Base-by-base conservation (phyloP, 805 yeast genomes). In the Cyberlindnera subsufficiens region DNA sequence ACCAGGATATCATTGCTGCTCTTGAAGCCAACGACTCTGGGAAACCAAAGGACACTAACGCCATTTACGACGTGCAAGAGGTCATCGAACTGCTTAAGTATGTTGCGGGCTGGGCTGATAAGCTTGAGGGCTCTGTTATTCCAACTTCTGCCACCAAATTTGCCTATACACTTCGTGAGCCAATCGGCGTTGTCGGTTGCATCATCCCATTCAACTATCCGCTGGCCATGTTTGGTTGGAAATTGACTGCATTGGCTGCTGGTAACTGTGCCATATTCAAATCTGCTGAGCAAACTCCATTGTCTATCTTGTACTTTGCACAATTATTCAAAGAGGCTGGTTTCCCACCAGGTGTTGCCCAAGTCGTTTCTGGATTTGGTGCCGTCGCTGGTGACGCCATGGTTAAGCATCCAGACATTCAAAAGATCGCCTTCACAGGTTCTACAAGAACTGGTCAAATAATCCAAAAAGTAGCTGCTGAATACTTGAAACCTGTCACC, bases 101-200 rank as follows among this genome's bases (percentile, higher is more conserved):
- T 58, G 75, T 77, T 55, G 88, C 87, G 35, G 91, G 93, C 19
- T 78, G 80, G 74, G 84, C 88, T 40, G 86, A 83, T 62, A 78
- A 81, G 64, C 68, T 79, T 42, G 67, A 67, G 43, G 95, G 95
- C 15, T 69, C 74, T 45, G 72, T 83, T 14, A 71, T 82, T 47
- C 82, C 82, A 54, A 75, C 80, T 9, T 78, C 74, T 33, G 66
- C 68, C 34, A 68, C 74, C 34, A 80, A 79, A 59, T 69, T 77
- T 43, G 71, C 74, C 17, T 74, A 71, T 56, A 75, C 78, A 14
- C 61, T 72, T 34, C 78, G 76, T 53, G 75, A 72, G 58, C 79
- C 79, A 42, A 54, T 71, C 47, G 79, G 79, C 37, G 75, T 73
- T 25, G 68, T 72, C 47, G 79, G 74, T 6, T 74, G 73, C 50